Evolutionary conservation across 1,284 basidiomycete species (phyloP).

Genomic region (Pterulicium gracile): DNA sequence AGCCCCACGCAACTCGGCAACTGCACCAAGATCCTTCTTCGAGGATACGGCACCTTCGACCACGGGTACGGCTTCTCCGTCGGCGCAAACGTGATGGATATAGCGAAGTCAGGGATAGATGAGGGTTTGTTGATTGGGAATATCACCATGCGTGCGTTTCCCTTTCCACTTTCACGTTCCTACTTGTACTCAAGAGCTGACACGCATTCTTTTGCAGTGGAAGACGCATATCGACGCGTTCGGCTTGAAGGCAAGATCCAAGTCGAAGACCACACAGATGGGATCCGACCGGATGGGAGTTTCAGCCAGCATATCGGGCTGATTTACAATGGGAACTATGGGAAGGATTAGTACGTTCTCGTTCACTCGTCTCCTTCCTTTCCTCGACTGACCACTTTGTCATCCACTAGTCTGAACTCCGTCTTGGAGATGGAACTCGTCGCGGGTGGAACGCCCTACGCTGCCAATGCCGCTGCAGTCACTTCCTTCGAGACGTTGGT

Average conservation of each 20-base stretch:
- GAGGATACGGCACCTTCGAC: too few relatives aligned
- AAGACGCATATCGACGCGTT: neutral
- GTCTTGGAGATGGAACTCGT: neutral
- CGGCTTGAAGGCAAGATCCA: slow-evolving; percentile 35
- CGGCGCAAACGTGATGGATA: too few relatives aligned
- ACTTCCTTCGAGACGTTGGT: slow-evolving; percentile 30
- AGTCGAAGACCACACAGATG: slow-evolving; percentile 34
- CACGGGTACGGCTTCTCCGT: too few relatives aligned
- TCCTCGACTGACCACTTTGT: neutral
- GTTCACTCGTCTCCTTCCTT: neutral
- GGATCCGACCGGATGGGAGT: slow-evolving; percentile 51
- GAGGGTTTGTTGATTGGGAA: slow-evolving; percentile 34
- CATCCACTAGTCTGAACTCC: neutral
- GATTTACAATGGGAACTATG: slow-evolving; percentile 55
- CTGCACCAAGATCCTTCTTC: too few relatives aligned
- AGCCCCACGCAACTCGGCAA: too few relatives aligned
- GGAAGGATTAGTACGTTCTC: slow-evolving; percentile 8
- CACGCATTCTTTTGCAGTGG: too few relatives aligned
- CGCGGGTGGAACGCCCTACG: neutral
- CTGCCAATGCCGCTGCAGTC: too few relatives aligned
- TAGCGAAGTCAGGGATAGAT: too few relatives aligned
- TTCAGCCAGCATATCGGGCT: slow-evolving; percentile 53
- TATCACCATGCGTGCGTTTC: slow-evolving; percentile 16
- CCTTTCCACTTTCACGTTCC: too few relatives aligned
- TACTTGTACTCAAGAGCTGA: too few relatives aligned